Conservation (phyloP, 176 grass and related monocot genomes). For the Otatea glauca region DNA sequence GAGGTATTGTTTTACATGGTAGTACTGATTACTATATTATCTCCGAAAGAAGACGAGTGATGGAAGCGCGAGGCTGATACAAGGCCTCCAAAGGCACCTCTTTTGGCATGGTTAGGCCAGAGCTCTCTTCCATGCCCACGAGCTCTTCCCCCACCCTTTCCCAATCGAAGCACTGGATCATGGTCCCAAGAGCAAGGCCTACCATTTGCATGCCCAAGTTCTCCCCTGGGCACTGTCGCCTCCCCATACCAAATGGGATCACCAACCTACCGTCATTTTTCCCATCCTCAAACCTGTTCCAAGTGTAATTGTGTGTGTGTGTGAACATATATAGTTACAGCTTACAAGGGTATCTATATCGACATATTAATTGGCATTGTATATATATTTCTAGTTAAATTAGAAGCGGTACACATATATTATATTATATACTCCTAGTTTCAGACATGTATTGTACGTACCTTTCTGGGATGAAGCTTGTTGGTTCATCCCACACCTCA, state of each 20-base stretch:
- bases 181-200: constrained; percentile 44
- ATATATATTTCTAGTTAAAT: too few relatives aligned
- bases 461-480: constrained; percentile 53
- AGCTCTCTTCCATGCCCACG: constrained; percentile 45
- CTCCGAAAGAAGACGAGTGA: constrained; percentile 24
- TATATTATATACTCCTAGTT: too few relatives aligned
- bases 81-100: constrained; percentile 38
- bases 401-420: too few relatives aligned
- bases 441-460: not conserved
- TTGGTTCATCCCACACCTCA: constrained; percentile 31
- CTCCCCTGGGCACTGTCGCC: constrained; percentile 32
- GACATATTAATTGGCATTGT: too few relatives aligned
- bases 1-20: too few relatives aligned
- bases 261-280: constrained; percentile 6
- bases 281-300: not conserved
- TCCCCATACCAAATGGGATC: constrained; percentile 54
- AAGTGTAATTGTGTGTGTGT: too few relatives aligned
- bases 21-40: not conserved
- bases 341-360: too few relatives aligned
- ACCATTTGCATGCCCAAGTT: constrained; percentile 51
- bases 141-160: constrained; percentile 17
- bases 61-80: constrained; percentile 30
- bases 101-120: constrained; percentile 46
- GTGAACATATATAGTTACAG: too few relatives aligned
- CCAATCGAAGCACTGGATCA: constrained; percentile 59